Evolutionary conservation across 805 yeast genomes (phyloP), one percentile per base, ranked within the genome.

Genomic region (Pichia heedii): DNA sequence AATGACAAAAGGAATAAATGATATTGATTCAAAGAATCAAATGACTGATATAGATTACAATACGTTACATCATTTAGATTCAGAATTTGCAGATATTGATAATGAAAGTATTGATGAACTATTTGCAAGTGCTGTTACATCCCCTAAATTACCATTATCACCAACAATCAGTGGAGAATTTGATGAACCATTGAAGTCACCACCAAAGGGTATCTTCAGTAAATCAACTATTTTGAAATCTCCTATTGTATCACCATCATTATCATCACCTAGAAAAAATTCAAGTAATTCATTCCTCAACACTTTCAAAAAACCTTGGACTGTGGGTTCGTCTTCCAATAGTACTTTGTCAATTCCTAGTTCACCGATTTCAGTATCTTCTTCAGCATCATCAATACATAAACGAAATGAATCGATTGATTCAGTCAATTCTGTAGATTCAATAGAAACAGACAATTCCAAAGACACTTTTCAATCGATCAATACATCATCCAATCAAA

Each of bases 1-100:
- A 29, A 39, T 58, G 16, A 53, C 50, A 22, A 37, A 45, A 1
- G 44, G 36, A n/a, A 49, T 27, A 11, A 53, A 41, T 10, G 12
- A 30, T 11, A 33, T 19, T 22, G 41, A 42, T 1, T 40, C 20
- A 27, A 36, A 15, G 16, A 24, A 21, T 12, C 15, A 22, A 9
- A 29, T 36, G 10, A 33, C 20, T 11, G 22, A 36, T 16, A 27
- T 12, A 18, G 41, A 42, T n/a, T 20, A 33, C 4, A 18, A 26
- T 18, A 40, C 33, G 2, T 33, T 32, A n/a, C 29, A 36, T 24
- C 13, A 36, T 10, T 29, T 43, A 15, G 46, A 40, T 27, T 18
- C 22, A 5, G 36, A 27, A 4, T 24, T 44, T 16, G 15, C 34
- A 7, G 43, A 37, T 12, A n/a, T 44, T n/a, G 47, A 44, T 32